Base-by-base conservation (phyloP, 2,329 filamentous ascomycete genomes). In the Botryotinia calthae region DNA sequence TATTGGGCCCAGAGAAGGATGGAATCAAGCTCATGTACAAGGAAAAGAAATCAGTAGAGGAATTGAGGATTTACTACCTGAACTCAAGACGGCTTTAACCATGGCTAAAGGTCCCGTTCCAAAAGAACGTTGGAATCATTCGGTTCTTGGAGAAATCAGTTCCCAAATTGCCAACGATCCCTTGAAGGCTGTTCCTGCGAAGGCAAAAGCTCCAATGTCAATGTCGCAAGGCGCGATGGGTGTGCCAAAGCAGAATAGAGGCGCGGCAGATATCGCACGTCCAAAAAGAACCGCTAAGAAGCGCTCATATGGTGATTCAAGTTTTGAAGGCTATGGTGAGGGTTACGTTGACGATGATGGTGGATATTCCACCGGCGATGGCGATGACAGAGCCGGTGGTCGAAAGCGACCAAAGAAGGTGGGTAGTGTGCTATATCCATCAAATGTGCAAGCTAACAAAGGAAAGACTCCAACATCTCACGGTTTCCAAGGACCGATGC, bases 281-380 rank as follows among this genome's bases (percentile, higher is more conserved):
- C 89, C 91, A 48, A 89, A 90, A 77, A 87, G 92, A 65, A 84
- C 86, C 72, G 86, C 88, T 75, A 93, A 92, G 84, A 94, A 94
- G 85, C 87, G 93, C 65, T 88, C 90, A 75, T 95, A 94, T 79
- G 89, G 90, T 56, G 92, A 95, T 76, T 87, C 86, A 77, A 93
- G 90, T 78, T 95, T 88, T 79, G 89, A 92, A 78, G 92, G 92
- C 59, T 94, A 94, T 78, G 87, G 88, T 62, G 91, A 94, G 76
- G 90, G 90, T 48, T 93, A 86, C 76, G 86, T 86, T 16, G 91
- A 94, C 75, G 91, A 93, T 76, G 89, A 87, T 20, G 84, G 83
- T 25, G 89, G 88, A n/a, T 91, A 93, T 79, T 93, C 90, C 34
- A 93, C 91, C 34, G 91, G 89, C 73, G 91, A 92, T 76, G 89